These are phyloP conservation scores for Kalanchoe fedtschenkoi DNA, from an alignment of 164 flowering plant species.

Conservation along the genomic window DNA sequence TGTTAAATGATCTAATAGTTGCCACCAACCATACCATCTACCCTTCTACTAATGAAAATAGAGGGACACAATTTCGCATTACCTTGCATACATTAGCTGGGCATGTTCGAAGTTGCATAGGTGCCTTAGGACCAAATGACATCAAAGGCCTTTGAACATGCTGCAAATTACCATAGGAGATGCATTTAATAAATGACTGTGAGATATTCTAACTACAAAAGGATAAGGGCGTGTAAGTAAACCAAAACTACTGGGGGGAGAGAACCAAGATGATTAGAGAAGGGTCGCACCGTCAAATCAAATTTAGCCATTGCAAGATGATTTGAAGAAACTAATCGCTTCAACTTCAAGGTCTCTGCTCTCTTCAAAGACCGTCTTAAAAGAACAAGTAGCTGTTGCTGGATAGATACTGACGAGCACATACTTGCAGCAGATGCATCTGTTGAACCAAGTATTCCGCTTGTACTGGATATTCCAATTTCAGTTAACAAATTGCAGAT, in stretches of 20 bases:
- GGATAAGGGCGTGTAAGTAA: background rate
- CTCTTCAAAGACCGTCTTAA: constrained; percentile 65
- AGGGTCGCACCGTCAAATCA: constrained; percentile 46
- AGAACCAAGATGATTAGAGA: background rate
- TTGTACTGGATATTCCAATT: constrained; percentile 50
- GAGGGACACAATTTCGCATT: constrained; percentile 4
- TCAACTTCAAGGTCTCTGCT: constrained; percentile 76
- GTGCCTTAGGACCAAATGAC: constrained; percentile 91
- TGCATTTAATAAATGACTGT: background rate
- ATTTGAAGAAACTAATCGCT: constrained; percentile 68
- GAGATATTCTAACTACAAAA: background rate
- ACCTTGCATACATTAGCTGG: constrained; percentile 86
- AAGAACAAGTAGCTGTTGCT: constrained; percentile 73
- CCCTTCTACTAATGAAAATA: background rate
- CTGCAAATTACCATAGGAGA: constrained; percentile 28
- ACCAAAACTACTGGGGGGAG: background rate
- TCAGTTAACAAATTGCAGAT: constrained; percentile 80
- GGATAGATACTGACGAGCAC: constrained; percentile 57
- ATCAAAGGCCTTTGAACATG: constrained; percentile 80
- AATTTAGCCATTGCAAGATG: constrained; percentile 87
- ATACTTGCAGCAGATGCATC: constrained; percentile 40
- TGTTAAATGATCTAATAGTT: background rate
- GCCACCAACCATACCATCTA: background rate
- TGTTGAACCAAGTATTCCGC: constrained; percentile 71
- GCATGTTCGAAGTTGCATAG: constrained; percentile 59